Percentiles rank a stretch among this genome's conserved stretches.
phyloP scores from a whole-genome alignment of 805 yeast genomes.

The Candida pseudofarinosa region DNA sequence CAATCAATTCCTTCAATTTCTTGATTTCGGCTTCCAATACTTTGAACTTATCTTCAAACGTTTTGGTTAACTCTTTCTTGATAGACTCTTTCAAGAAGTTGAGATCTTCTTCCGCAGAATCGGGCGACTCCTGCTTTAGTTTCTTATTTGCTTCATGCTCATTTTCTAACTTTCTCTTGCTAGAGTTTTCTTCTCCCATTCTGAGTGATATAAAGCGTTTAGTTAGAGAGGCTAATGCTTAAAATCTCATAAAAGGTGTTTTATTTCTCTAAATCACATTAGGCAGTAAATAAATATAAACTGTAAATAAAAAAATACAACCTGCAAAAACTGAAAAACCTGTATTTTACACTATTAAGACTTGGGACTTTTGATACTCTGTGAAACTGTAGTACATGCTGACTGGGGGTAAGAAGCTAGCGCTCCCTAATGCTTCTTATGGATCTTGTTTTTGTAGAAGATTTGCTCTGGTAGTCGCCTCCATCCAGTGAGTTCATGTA shows the following conservation, averaged over 20 bases:
- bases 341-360: neutral
- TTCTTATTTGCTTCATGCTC: slow-evolving; percentile 9
- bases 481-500: slow-evolving; percentile 7
- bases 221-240: no score
- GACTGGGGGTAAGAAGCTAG: no score
- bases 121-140: slow-evolving; percentile 6
- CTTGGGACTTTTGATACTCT: no score
- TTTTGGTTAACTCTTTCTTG: slow-evolving; percentile 23
- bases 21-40: slow-evolving; percentile 19
- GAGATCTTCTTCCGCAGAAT: slow-evolving; percentile 7
- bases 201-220: neutral
- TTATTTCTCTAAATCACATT: no score
- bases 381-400: no score
- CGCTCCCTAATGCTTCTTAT: slow-evolving; percentile 11
- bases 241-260: no score
- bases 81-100: slow-evolving; percentile 29
- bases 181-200: slow-evolving; percentile 13
- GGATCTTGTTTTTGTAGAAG: slow-evolving; percentile 8
- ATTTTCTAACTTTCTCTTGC: slow-evolving; percentile 15
- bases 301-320: slow-evolving; percentile 1
- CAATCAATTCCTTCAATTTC: slow-evolving; percentile 11
- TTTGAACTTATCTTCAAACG: slow-evolving; percentile 14
- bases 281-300: slow-evolving; percentile 1
- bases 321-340: neutral
- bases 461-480: slow-evolving; percentile 2